Evolutionary conservation across 331 rosid genomes (phyloP).

Genomic region (Phaseolus coccineus): DNA sequence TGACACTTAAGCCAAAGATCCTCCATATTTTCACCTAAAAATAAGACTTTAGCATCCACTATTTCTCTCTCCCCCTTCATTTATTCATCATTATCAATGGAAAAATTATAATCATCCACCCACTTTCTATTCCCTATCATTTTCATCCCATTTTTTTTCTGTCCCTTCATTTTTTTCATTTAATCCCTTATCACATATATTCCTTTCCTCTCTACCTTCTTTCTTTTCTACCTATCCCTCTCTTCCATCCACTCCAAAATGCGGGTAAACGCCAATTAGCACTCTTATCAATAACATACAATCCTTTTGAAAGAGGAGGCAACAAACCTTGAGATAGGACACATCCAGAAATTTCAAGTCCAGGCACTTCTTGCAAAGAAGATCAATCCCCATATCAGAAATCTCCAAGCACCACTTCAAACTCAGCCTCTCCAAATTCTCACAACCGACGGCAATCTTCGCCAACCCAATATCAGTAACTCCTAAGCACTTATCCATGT

Average conservation of each 20-base stretch:
- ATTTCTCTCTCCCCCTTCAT: neutral
- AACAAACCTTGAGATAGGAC: conserved; percentile 68
- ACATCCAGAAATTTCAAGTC: conserved; percentile 64
- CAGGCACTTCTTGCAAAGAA: conserved; percentile 68
- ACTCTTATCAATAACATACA: neutral
- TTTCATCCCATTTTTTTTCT: neutral
- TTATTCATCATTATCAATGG: neutral
- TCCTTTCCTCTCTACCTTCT: neutral
- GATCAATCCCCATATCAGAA: conserved; percentile 71
- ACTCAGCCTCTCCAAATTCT: conserved; percentile 57
- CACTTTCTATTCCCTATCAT: neutral
- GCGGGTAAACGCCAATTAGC: neutral
- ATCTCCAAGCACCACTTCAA: conserved; percentile 78
- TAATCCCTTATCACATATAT: neutral
- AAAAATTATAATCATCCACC: neutral
- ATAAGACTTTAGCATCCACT: neutral
- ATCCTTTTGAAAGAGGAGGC: neutral
- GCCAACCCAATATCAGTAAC: conserved; percentile 73
- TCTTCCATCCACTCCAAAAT: neutral
- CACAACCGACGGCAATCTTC: conserved; percentile 61
- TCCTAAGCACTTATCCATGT: conserved; percentile 65
- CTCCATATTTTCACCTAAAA: neutral
- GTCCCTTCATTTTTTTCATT: neutral
- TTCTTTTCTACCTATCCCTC: neutral
- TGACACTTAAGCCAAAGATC: neutral